Conservation (phyloP, 768 basidiomycete species). For the Amanita rimosa region DNA sequence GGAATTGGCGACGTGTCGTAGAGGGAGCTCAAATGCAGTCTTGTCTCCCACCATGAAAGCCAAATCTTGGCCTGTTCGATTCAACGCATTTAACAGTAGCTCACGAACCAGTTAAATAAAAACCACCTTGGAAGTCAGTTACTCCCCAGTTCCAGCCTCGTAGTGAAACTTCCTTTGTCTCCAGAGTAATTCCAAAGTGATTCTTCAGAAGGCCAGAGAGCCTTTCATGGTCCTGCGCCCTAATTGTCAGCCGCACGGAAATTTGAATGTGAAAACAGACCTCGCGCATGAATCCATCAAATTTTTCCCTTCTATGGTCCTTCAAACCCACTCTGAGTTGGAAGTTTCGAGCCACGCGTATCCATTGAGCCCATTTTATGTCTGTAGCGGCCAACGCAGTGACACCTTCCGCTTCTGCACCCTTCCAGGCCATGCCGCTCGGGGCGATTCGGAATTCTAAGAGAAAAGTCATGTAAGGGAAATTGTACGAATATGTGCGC, state of each 20-base stretch:
- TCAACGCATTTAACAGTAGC: conserved; percentile 5
- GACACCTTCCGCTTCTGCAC: conserved; percentile 51
- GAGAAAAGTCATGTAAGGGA: conserved; percentile 8
- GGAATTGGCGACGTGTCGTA: conserved; percentile 84
- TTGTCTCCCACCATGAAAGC: conserved; percentile 85
- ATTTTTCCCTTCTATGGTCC: conserved; percentile 68
- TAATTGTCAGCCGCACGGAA: neutral
- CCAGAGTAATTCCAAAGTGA: conserved; percentile 77
- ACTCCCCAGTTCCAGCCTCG: conserved; percentile 99
- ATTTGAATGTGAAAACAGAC: conserved; percentile 24
- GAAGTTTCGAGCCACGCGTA: conserved; percentile 85
- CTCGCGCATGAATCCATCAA: conserved; percentile 90
- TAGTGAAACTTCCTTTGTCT: conserved; percentile 76
- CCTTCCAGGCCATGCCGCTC: conserved; percentile 94
- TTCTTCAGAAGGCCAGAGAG: conserved; percentile 74
- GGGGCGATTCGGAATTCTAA: conserved; percentile 79
- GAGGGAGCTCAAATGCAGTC: conserved; percentile 82
- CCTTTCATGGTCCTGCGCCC: conserved; percentile 79
- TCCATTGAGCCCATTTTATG: conserved; percentile 87
- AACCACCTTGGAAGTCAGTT: conserved; percentile 83
- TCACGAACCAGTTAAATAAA: neutral
- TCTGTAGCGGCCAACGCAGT: conserved; percentile 55
- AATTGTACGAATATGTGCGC: conserved; percentile 1
- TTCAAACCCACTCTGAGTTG: conserved; percentile 81
- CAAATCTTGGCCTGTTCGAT: conserved; percentile 66